Base-by-base conservation (phyloP, 2,329 filamentous ascomycete genomes). In the Pseudogymnoascus sp. region DNA sequence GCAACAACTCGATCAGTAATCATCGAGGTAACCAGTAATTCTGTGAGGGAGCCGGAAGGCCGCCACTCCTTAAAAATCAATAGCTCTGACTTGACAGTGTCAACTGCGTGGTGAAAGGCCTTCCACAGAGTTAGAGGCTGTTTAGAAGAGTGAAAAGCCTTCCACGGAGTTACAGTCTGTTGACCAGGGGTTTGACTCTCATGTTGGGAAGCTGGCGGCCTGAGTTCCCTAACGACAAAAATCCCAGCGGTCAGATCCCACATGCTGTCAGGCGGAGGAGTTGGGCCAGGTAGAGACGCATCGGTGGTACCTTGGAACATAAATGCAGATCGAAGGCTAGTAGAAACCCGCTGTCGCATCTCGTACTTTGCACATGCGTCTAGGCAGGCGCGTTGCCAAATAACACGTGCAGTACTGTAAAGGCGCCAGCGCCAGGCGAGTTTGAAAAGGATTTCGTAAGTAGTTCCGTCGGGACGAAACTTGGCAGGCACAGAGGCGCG, bases 311-410 rank as follows among this genome's bases (percentile, higher is more conserved):
- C 35, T 57, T 57, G 50, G 10, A 57, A 57, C 50, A 57, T 7
- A 17, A 57, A 57, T 15, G 28, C 28, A 57, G 50, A 33, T 10
- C 35, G 50, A 33, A 57, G 50, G 50, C 50, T 57, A 35, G 28
- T 57, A 35, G 50, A 19, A 57, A 57, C 50, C 2, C 50, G 50
- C 11, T 57, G 3, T 15, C 50, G 50, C 28, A 57, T 33, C 50
- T 57, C 50, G 6, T 13, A 57, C 50, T 13, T 57, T 15, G 50
- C 50, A 17, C 50, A 61, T 26, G 35, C 59, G 21, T 61, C 59
- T 61, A 61, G n/a, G 13, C 59, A 61, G 19, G 59, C 59, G 19
- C 38, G 38, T 19, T 42, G 59, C 59, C 59, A 61, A 61, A 61
- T 40, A 42, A 42, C 38, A 31, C 59, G 59, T 38, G 59, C 15